These are phyloP conservation scores for Dianthus caryophyllus DNA, from an alignment of 148 eudicot genomes.

Conservation along the genomic window DNA sequence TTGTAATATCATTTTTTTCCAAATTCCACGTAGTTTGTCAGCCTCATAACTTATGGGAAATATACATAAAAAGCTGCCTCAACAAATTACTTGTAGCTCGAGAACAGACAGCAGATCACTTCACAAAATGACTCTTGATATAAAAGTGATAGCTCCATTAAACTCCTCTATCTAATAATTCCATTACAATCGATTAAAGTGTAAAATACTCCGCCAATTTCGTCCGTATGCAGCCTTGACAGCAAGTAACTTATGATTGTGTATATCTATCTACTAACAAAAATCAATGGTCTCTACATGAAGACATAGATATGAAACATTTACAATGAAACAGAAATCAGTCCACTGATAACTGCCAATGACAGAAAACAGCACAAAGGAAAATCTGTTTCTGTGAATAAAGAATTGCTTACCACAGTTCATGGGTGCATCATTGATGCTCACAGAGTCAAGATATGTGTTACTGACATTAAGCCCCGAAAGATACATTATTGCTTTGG, in stretches of 20 bases:
- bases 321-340: conserved; percentile 1
- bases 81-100: not conserved
- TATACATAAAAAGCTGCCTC: not conserved
- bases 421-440: conserved; percentile 60
- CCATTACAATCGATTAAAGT: not conserved
- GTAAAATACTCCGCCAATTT: not conserved
- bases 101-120: not conserved
- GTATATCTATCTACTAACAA: not conserved
- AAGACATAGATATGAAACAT: not conserved
- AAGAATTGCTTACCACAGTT: conserved; percentile 57
- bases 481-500: conserved; percentile 71
- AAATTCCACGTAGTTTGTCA: conserved; percentile 5
- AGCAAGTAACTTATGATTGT: not conserved
- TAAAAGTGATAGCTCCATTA: not conserved
- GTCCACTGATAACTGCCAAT: not conserved
- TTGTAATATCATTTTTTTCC: not conserved
- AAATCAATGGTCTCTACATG: not conserved
- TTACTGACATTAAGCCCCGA: conserved; percentile 64
- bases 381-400: not conserved
- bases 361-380: not conserved
- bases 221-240: not conserved
- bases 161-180: not conserved
- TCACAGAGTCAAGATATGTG: conserved; percentile 68
- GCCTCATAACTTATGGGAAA: not conserved
- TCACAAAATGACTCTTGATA: not conserved